Percentiles rank a stretch among this genome's conserved stretches.
Conservation (phyloP, 2,329 filamentous ascomycete genomes). For the Phialemonium atrogriseum region DNA sequence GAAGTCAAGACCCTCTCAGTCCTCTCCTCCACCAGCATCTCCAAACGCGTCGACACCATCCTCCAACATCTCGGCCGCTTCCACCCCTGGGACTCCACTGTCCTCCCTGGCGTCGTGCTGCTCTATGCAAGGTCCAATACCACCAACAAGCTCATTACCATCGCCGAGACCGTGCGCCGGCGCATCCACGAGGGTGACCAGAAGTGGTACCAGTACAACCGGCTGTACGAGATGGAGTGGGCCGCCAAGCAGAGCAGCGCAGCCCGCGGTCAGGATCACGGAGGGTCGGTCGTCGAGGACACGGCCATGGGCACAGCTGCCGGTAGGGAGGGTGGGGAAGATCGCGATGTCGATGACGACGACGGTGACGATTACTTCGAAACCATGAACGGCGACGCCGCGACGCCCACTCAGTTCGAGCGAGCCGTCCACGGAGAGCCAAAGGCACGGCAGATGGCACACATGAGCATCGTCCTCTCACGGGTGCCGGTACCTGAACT, state of each 20-base stretch:
- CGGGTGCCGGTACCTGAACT: slow-evolving; percentile 45
- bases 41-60: slow-evolving; percentile 40
- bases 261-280: slow-evolving; percentile 6
- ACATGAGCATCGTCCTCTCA: slow-evolving; percentile 55
- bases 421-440: slow-evolving; percentile 34
- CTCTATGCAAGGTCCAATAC: slow-evolving; percentile 42
- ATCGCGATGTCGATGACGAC: slow-evolving; percentile 11
- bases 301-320: slow-evolving; percentile 28
- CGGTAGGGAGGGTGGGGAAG: slow-evolving; percentile 11
- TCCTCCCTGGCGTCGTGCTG: slow-evolving; percentile 30
- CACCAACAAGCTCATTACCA: slow-evolving; percentile 58
- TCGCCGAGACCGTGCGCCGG: slow-evolving; percentile 57
- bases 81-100: slow-evolving; percentile 13
- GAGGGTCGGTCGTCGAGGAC: slow-evolving; percentile 27
- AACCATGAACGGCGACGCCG: slow-evolving; percentile 25
- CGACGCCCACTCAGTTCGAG: slow-evolving; percentile 42
- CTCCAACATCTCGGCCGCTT: slow-evolving; percentile 33
- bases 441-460: slow-evolving; percentile 37
- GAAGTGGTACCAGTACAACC: slow-evolving; percentile 49
- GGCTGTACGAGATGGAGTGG: slow-evolving; percentile 39
- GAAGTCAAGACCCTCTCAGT: slow-evolving; percentile 45
- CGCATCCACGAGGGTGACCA: slow-evolving; percentile 38
- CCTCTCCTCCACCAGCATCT: slow-evolving; percentile 52
- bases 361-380: slow-evolving; percentile 44
- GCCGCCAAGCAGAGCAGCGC: slow-evolving; percentile 6